phyloP scores from a whole-genome alignment of 768 basidiomycete genomes.

The Lactifluus piperatus region DNA sequence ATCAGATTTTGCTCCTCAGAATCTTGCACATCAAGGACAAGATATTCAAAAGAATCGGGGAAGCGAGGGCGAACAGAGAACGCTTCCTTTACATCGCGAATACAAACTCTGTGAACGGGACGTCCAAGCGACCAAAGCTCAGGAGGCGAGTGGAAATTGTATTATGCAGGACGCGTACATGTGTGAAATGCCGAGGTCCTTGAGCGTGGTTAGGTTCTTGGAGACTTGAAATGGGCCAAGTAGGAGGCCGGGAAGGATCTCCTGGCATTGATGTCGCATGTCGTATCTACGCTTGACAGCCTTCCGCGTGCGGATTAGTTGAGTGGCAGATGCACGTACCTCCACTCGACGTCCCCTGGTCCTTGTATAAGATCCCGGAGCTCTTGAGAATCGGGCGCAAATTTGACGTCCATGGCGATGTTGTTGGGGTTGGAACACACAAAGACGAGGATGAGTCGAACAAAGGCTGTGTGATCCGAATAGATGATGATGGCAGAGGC shows the following conservation, averaged over 20 bases:
- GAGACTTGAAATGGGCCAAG: conserved; percentile 87
- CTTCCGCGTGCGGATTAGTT: background rate
- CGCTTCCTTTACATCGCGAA: conserved; percentile 82
- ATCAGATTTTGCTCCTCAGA: conserved; percentile 95
- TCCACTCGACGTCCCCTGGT: conserved; percentile 79
- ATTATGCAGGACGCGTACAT: conserved; percentile 41
- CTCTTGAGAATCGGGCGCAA: conserved; percentile 15
- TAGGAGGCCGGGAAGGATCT: conserved; percentile 73
- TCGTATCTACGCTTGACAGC: conserved; percentile 53
- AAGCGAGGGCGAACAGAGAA: conserved; percentile 86
- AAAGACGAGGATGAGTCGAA: background rate
- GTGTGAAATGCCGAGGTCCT: conserved; percentile 64
- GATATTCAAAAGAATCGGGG: conserved; percentile 66
- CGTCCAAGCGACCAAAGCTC: background rate
- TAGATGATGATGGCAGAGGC: background rate
- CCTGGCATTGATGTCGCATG: conserved; percentile 92
- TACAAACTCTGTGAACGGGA: conserved; percentile 55
- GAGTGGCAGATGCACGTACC: conserved; percentile 34
- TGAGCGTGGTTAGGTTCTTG: conserved; percentile 66
- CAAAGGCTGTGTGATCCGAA: background rate
- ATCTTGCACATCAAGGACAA: conserved; percentile 82
- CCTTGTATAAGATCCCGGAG: conserved; percentile 63
- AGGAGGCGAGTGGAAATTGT: conserved; percentile 6
- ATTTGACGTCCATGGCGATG: background rate
- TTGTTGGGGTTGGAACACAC: background rate